Evolutionary conservation across 306 rosid species (phyloP).

Genomic region (Vicia villosa): DNA sequence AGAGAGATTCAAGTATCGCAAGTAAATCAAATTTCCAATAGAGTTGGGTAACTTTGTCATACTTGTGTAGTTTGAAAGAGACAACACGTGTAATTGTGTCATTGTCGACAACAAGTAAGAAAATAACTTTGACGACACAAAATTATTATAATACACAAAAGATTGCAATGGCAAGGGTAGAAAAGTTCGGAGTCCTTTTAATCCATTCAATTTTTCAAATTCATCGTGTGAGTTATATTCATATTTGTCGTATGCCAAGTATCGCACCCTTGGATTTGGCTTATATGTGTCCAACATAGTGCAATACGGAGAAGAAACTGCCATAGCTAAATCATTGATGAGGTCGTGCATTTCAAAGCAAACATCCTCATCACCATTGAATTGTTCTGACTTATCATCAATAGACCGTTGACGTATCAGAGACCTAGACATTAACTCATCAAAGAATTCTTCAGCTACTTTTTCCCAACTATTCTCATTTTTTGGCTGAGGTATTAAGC

Average conservation of each 20-base stretch:
- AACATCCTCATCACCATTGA: too few species aligned
- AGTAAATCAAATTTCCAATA: conserved; percentile 26
- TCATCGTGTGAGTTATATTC: background rate
- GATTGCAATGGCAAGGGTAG: background rate
- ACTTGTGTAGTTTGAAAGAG: background rate
- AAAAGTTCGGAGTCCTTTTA: background rate
- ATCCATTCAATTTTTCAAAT: background rate
- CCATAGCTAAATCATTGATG: background rate
- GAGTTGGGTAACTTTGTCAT: conserved; percentile 3
- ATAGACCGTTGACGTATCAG: background rate
- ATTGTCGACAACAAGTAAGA: background rate
- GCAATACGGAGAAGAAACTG: background rate
- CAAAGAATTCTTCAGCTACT: background rate
- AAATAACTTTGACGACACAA: too few species aligned
- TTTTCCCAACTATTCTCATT: background rate
- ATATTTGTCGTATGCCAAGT: background rate
- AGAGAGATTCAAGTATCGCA: conserved; percentile 39
- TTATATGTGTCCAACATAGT: background rate
- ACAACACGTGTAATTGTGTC: conserved; percentile 26
- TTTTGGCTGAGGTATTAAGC: background rate
- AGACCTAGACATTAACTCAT: background rate
- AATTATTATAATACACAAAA: background rate
- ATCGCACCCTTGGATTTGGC: background rate
- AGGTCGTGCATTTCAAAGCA: background rate
- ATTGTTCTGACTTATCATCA: fast-evolving